Evolutionary conservation across 495 filamentous ascomycete genomes (phyloP), one percentile per base, ranked within the genome.

Genomic region (Aspergillus coremiiformis): DNA sequence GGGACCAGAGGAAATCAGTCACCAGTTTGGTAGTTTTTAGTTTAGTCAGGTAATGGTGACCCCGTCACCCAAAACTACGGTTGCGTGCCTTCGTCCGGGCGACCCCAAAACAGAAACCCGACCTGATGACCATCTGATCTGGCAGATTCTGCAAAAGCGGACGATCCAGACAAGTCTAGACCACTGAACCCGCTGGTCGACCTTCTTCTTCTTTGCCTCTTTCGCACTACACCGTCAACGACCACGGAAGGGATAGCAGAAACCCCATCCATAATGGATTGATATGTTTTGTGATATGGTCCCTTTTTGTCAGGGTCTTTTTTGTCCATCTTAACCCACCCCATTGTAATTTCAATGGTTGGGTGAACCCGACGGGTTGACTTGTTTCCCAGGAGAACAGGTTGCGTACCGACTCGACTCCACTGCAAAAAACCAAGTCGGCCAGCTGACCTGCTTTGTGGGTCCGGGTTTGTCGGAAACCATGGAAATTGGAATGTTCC

Each of bases 111-210:
- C 26, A 61, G 59, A 39, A 61, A 61, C 39, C 59, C 56, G 54
- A 27, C 43, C 51, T 49, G 53, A 48, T 39, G 49, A 51, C 53
- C 57, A 27, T 60, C 57, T 59, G 56, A 62, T 57, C 53, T 44
- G 41, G 54, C 53, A 63, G 53, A 63, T 44, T 57, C 60, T 63
- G 60, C 56, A 59, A n/a, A n/a, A 52, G 54, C 60, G 60, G 60
- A 49, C 21, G 57, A 52, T 53, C 52, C 41, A 20, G 39, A 10
- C 15, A 37, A 39, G 45, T 57, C 60, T 62, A 62, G 60, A 62
- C 56, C 55, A 2, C 37, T 14, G 19, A 37, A n/a, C 7, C 37
- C 19, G 7, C 6, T 17, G 14, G 14, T 5, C 15, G 30, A 19
- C 24, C 20, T 8, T 6, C 15, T 15, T 1, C n/a, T 26, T 12